phyloP scores from a whole-genome alignment of 108 stramenopile genomes.

The Cyclostephanos invisitatus region DNA sequence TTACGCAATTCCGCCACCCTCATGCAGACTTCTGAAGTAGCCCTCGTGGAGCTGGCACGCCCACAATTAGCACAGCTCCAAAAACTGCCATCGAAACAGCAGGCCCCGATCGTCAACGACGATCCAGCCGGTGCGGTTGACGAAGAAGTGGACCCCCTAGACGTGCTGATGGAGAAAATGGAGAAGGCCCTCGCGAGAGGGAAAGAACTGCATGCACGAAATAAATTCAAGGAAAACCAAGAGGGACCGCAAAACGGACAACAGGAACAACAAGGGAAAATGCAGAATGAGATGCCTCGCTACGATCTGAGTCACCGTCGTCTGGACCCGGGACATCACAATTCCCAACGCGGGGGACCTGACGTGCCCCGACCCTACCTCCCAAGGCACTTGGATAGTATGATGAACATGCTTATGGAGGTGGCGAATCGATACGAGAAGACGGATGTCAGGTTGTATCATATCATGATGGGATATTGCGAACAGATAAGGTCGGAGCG shows the following conservation, averaged over 20 bases:
- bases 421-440: constrained; percentile 27
- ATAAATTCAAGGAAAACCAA: not conserved
- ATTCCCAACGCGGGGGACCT: constrained; percentile 51
- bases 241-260: not conserved
- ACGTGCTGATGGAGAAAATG: not conserved
- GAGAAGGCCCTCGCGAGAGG: not conserved
- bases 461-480: constrained; percentile 52
- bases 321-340: constrained; percentile 52
- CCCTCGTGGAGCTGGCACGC: not conserved
- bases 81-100: not conserved
- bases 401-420: constrained; percentile 49
- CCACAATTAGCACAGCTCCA: not conserved
- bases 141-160: not conserved
- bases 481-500: constrained; percentile 31
- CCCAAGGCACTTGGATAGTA: constrained; percentile 29
- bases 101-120: too few species aligned
- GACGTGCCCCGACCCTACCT: constrained; percentile 51
- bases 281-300: not conserved
- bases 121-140: not conserved
- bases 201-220: not conserved
- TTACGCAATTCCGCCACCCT: not conserved
- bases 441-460: constrained; percentile 38
- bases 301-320: constrained; percentile 23
- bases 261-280: not conserved
- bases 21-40: not conserved